Conservation (phyloP, 176 grass and related monocot species). For the Carex kokanica region DNA sequence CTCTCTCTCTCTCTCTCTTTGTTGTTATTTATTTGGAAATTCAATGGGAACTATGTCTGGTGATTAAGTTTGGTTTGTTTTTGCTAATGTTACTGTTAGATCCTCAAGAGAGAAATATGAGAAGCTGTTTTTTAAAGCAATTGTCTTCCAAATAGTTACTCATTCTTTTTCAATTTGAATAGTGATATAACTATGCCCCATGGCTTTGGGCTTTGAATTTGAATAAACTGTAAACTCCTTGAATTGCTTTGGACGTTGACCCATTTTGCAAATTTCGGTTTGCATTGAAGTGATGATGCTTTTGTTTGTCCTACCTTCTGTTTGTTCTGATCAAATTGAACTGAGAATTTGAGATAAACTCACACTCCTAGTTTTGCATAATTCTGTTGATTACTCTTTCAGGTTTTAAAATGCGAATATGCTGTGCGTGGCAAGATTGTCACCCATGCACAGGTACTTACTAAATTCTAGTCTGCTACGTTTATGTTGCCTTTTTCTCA, state of each 20-base stretch:
- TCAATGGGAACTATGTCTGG: neutral
- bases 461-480: neutral
- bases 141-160: neutral
- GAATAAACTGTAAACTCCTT: neutral
- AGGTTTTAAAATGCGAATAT: conserved; percentile 90
- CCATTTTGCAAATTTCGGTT: neutral
- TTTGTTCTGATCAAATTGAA: neutral
- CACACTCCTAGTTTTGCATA: neutral
- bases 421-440: conserved; percentile 93
- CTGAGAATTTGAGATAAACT: neutral
- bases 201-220: neutral
- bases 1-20: neutral
- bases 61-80: neutral
- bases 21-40: neutral
- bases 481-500: neutral
- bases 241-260: neutral
- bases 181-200: neutral
- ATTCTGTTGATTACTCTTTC: conserved; percentile 17
- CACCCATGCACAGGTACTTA: conserved; percentile 74
- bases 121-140: neutral
- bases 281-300: neutral
- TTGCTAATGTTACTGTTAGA: neutral
- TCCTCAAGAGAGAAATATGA: neutral
- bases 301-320: neutral
- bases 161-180: neutral